Evolutionary conservation across 1,284 basidiomycete species (phyloP).

Genomic region (Papiliotrema fonsecae): DNA sequence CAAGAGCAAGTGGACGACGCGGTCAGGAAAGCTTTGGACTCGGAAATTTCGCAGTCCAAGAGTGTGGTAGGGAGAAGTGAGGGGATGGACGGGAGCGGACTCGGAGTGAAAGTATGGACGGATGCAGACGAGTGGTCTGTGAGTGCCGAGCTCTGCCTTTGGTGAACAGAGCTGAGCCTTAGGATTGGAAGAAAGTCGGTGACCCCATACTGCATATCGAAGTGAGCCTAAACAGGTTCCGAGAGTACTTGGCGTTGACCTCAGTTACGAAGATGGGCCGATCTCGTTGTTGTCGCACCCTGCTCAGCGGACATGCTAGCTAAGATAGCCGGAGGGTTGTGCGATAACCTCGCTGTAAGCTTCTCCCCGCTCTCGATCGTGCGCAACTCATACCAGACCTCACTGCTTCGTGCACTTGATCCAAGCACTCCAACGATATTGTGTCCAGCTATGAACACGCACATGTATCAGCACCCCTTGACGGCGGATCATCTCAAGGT

Average conservation of each 20-base stretch:
- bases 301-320: constrained; percentile 93
- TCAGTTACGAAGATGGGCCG: constrained; percentile 84
- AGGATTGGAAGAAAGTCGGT: constrained; percentile 65
- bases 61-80: neutral
- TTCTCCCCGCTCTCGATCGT: neutral
- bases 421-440: constrained; percentile 77
- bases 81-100: neutral
- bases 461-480: constrained; percentile 94
- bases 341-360: constrained; percentile 82
- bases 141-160: constrained; percentile 29
- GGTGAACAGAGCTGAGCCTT: neutral
- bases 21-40: constrained; percentile 13
- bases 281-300: constrained; percentile 87
- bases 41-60: neutral
- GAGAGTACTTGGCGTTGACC: too few species aligned
- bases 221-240: constrained; percentile 24
- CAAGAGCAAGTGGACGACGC: constrained; percentile 53
- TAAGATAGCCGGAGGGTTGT: constrained; percentile 81
- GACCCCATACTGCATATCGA: constrained; percentile 96
- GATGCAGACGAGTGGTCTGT: constrained; percentile 89
- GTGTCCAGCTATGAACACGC: constrained; percentile 97
- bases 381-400: constrained; percentile 61
- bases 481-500: constrained; percentile 73
- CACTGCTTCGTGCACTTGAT: constrained; percentile 77
- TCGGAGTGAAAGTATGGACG: constrained; percentile 70